Conservation (phyloP, 352 stramenopile species). For the Halophytophthora polymorphica region DNA sequence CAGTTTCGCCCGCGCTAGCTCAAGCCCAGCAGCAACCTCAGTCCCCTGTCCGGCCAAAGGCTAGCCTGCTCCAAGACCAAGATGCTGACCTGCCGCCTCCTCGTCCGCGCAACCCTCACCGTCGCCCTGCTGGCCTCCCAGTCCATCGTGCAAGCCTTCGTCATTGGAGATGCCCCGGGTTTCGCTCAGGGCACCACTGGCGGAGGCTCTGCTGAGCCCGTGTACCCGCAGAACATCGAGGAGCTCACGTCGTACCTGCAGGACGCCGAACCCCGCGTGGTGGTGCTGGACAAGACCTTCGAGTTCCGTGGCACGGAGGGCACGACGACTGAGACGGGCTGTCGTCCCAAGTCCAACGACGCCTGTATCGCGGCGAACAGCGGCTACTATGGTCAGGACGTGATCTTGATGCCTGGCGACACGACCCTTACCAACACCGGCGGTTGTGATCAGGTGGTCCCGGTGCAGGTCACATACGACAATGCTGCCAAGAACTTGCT, state of each 20-base stretch:
- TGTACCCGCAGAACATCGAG: conserved; percentile 37
- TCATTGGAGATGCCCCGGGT: conserved; percentile 12
- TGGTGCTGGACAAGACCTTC: conserved; percentile 48
- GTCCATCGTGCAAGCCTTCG: background rate
- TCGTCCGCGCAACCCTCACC: background rate
- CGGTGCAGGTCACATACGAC: conserved; percentile 19
- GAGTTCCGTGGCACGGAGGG: conserved; percentile 52
- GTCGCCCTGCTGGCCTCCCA: background rate
- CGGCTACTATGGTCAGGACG: conserved; percentile 45
- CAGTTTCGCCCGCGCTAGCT: too few species aligned
- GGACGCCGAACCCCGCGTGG: conserved; percentile 37
- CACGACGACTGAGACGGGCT: conserved; percentile 40
- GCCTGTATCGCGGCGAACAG: conserved; percentile 52
- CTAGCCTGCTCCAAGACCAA: too few species aligned
- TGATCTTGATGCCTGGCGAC: conserved; percentile 47
- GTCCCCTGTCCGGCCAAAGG: too few species aligned
- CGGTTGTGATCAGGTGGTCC: conserved; percentile 32
- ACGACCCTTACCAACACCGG: conserved; percentile 44
- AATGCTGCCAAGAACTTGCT: conserved; percentile 24
- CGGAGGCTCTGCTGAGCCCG: conserved; percentile 18
- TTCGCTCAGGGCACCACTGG: conserved; percentile 34
- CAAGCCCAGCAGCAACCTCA: too few species aligned
- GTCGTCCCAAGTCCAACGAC: conserved; percentile 34
- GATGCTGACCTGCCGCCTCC: too few species aligned
- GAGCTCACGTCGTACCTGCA: conserved; percentile 45